phyloP scores from a whole-genome alignment of 225 moss, liverwort and hornwort genomes.

The Physcomitrium patens region DNA sequence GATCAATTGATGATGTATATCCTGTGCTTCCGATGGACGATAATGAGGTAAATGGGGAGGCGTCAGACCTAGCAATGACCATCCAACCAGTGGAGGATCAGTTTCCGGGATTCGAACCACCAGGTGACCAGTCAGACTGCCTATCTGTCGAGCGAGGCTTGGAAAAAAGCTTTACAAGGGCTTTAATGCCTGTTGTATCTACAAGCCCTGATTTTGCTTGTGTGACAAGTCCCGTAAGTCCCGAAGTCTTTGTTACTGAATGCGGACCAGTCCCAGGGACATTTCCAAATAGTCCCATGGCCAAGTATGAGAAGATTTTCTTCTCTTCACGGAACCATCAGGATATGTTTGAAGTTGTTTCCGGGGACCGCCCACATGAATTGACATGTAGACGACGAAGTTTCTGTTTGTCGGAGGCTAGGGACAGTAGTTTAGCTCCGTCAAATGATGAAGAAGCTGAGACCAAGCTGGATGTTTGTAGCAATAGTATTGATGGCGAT shows the following conservation, averaged over 20 bases:
- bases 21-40: constrained; percentile 62
- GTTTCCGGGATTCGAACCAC: constrained; percentile 31
- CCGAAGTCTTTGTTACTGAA: constrained; percentile 38
- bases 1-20: constrained; percentile 61
- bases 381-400: constrained; percentile 20
- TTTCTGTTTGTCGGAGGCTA: constrained; percentile 28
- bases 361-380: constrained; percentile 27
- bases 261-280: constrained; percentile 29
- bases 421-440: constrained; percentile 26
- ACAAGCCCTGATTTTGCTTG: constrained; percentile 39
- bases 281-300: constrained; percentile 44
- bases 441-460: constrained; percentile 34
- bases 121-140: constrained; percentile 30
- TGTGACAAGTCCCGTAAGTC: constrained; percentile 37
- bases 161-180: constrained; percentile 32
- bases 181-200: constrained; percentile 5
- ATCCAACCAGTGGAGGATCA: constrained; percentile 68
- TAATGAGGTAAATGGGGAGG: constrained; percentile 21
- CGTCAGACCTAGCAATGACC: constrained; percentile 42
- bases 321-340: constrained; percentile 41
- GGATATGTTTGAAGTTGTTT: constrained; percentile 42
- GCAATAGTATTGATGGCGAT: constrained; percentile 34
- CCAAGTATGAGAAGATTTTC: constrained; percentile 47
- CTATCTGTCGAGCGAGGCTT: constrained; percentile 45
- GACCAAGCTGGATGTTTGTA: constrained; percentile 31